phyloP scores from a whole-genome alignment of 108 stramenopile species.

The Ochromonas danica region DNA sequence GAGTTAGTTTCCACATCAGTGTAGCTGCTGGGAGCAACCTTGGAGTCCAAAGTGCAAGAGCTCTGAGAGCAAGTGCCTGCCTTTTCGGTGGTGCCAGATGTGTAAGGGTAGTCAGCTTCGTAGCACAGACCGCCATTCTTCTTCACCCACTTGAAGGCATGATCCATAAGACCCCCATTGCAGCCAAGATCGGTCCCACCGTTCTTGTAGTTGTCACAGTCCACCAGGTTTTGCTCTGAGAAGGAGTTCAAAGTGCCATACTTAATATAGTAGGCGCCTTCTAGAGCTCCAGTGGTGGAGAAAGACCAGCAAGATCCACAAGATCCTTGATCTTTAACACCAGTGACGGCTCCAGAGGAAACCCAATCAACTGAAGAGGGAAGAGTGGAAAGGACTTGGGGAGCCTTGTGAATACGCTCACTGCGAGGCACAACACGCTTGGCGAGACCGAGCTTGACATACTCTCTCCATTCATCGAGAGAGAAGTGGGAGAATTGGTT shows the following conservation, averaged over 20 bases:
- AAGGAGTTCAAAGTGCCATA: constrained; percentile 70
- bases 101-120: constrained; percentile 86
- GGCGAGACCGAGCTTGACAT: not conserved
- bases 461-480: constrained; percentile 40
- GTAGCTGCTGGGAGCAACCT: not conserved
- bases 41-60: constrained; percentile 49
- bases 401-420: constrained; percentile 25
- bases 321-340: constrained; percentile 81
- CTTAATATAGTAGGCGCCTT: constrained; percentile 71
- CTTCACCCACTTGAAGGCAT: constrained; percentile 82
- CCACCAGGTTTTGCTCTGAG: constrained; percentile 88
- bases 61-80: constrained; percentile 53
- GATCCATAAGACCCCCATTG: constrained; percentile 91
- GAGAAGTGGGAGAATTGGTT: constrained; percentile 60
- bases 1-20: constrained; percentile 60
- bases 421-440: not conserved
- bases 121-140: constrained; percentile 73
- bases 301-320: constrained; percentile 95
- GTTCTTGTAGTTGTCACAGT: constrained; percentile 70
- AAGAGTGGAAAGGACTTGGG: not conserved
- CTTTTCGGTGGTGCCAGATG: constrained; percentile 47
- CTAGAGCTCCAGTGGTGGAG: constrained; percentile 85
- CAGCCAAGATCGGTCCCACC: constrained; percentile 83
- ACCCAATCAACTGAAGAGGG: constrained; percentile 69
- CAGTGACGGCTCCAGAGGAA: constrained; percentile 72